A percentile compares a stretch with the other conserved stretches of the same genome.
Evolutionary conservation across 257 asterid genomes (phyloP).

Genomic region (Verbena officinalis): DNA sequence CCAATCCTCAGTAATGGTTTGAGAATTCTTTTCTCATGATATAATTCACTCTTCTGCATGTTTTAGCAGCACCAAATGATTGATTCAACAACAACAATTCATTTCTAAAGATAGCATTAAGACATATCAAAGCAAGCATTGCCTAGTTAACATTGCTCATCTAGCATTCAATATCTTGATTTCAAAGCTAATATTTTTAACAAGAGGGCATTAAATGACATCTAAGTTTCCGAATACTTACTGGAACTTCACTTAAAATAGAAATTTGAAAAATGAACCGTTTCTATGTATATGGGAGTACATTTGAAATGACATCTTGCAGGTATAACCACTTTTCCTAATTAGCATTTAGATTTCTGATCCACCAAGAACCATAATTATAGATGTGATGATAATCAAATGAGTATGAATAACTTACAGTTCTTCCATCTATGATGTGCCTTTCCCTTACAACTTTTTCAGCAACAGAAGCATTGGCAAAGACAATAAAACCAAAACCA

Average conservation of each 20-base stretch:
- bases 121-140: not conserved
- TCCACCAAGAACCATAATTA: slow-evolving; percentile 11
- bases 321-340: not conserved
- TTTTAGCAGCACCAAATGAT: not conserved
- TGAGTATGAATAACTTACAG: slow-evolving; percentile 38
- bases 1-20: not conserved
- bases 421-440: slow-evolving; percentile 56
- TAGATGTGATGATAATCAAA: slow-evolving; percentile 9
- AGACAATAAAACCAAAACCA: slow-evolving; percentile 59
- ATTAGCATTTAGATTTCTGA: slow-evolving; percentile 15
- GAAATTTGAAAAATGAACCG: not conserved
- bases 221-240: not conserved
- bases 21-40: slow-evolving; percentile 4
- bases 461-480: slow-evolving; percentile 51
- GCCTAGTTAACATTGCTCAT: not conserved
- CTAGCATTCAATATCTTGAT: slow-evolving; percentile 1
- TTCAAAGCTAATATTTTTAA: not conserved
- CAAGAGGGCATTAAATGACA: not conserved
- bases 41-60: not conserved
- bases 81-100: slow-evolving; percentile 7
- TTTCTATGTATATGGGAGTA: too few species aligned
- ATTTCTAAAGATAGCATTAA: not conserved
- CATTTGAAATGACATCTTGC: too few species aligned
- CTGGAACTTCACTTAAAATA: not conserved
- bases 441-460: slow-evolving; percentile 52